phyloP scores from a whole-genome alignment of 2,329 filamentous ascomycete genomes.

The Paracamarosporium sp. region DNA sequence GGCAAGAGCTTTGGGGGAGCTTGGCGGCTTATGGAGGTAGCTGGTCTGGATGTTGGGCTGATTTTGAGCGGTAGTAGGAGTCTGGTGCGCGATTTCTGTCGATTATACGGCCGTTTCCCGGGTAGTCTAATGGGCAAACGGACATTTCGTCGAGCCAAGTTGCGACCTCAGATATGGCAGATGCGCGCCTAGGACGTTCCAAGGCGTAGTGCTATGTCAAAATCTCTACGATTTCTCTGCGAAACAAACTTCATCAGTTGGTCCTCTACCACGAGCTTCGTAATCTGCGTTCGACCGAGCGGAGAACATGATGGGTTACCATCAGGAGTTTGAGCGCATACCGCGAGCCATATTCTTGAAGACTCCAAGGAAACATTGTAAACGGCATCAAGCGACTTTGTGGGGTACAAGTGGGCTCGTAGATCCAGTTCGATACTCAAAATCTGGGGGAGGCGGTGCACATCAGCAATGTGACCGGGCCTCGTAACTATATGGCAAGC shows the following conservation, averaged over 20 bases:
- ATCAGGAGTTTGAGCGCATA: neutral
- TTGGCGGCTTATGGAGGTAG: conserved; percentile 6
- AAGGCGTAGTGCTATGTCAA: neutral
- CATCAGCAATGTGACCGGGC: neutral
- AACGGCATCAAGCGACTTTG: neutral
- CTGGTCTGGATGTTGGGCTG: neutral
- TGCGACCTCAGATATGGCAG: neutral
- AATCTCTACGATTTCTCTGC: neutral
- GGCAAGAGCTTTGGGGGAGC: conserved; percentile 10
- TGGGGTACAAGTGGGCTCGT: neutral
- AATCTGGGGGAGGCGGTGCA: neutral
- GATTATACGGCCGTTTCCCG: conserved; percentile 9
- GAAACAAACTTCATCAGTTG: neutral
- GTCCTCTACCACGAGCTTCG: neutral
- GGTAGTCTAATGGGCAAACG: neutral
- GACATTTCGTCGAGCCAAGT: neutral
- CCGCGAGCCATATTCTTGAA: neutral
- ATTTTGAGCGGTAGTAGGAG: neutral
- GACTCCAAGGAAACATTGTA: neutral
- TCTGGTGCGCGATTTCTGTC: neutral
- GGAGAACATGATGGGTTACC: neutral
- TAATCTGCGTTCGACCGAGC: neutral
- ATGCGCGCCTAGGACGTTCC: neutral
- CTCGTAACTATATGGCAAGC: neutral
- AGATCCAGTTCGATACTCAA: neutral